Conservation (phyloP, 2,329 filamentous ascomycete genomes). For the Bimuria novae-zelandiae region DNA sequence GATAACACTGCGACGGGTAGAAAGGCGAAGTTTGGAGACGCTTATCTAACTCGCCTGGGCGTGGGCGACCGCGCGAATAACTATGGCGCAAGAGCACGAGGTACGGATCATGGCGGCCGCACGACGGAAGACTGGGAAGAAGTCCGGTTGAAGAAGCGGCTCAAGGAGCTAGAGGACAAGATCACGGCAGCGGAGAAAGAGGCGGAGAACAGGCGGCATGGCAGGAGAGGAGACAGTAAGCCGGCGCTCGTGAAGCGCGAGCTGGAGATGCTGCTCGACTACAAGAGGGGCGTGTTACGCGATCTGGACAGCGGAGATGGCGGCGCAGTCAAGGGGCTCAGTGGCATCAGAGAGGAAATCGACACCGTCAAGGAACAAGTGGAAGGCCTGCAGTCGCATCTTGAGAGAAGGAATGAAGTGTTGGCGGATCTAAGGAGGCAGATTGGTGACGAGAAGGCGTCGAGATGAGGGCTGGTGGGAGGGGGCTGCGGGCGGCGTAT, state of each 20-base stretch:
- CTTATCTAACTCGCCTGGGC: conserved; percentile 89
- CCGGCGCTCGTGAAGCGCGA: conserved; percentile 93
- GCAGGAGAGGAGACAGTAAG: conserved; percentile 70
- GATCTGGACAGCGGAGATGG: conserved; percentile 74
- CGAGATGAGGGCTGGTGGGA: conserved; percentile 33
- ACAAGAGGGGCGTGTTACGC: conserved; percentile 80
- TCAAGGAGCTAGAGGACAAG: conserved; percentile 86
- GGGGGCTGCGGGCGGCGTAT: no score
- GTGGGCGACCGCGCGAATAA: conserved; percentile 69
- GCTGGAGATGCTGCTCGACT: conserved; percentile 90
- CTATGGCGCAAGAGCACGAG: conserved; percentile 70
- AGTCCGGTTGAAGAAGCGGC: conserved; percentile 89
- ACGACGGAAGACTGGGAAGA: conserved; percentile 96
- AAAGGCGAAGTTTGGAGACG: conserved; percentile 97
- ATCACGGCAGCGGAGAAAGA: conserved; percentile 80
- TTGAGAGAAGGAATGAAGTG: conserved; percentile 74
- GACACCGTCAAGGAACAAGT: conserved; percentile 92
- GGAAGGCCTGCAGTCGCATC: conserved; percentile 82
- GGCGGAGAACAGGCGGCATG: conserved; percentile 61
- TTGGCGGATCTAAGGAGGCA: conserved; percentile 78
- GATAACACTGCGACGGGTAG: conserved; percentile 82
- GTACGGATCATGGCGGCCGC: conserved; percentile 87
- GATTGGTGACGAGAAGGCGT: conserved; percentile 82
- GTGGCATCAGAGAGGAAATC: conserved; percentile 82
- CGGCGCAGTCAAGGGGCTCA: conserved; percentile 67